Conservation (phyloP, 768 basidiomycete species). For the Psilocybe cyanescens region DNA sequence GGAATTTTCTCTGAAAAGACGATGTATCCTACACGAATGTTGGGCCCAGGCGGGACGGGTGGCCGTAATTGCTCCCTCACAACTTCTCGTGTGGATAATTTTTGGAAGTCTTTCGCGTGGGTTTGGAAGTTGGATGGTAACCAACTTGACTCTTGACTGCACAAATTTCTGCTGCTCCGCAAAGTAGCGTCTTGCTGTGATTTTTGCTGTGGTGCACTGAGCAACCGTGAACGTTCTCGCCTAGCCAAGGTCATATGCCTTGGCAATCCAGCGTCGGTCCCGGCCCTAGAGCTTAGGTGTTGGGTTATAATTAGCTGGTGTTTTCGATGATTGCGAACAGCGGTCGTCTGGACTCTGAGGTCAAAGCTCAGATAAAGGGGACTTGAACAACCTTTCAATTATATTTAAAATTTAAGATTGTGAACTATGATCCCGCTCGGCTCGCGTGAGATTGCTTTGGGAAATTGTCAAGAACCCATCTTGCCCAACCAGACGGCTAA, state of each 20-base stretch:
- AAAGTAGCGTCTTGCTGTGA: neutral
- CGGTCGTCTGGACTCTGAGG: neutral
- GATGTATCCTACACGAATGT: neutral
- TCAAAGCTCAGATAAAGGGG: slow-evolving; percentile 1
- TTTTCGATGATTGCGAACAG: neutral
- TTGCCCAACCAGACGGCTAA: neutral
- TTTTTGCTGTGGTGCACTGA: neutral
- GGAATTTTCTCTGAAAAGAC: slow-evolving; percentile 3
- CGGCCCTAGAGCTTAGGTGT: neutral
- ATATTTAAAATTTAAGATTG: slow-evolving; percentile 7
- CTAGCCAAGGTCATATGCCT: neutral
- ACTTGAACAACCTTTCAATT: slow-evolving; percentile 2
- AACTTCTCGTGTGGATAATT: slow-evolving; percentile 4
- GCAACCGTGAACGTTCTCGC: neutral
- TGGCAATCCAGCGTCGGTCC: slow-evolving; percentile 4
- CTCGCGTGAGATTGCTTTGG: slow-evolving; percentile 17
- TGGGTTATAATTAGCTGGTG: neutral
- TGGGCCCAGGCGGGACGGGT: slow-evolving; percentile 11
- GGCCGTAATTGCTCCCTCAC: slow-evolving; percentile 6
- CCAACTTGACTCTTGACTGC: neutral
- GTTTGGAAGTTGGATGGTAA: neutral
- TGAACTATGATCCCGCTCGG: slow-evolving; percentile 5
- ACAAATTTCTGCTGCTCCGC: slow-evolving; percentile 1
- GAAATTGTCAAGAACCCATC: slow-evolving; percentile 1
- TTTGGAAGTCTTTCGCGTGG: slow-evolving; percentile 1